phyloP scores from a whole-genome alignment of 345 rosid genomes.

The Hypericum androsaemum region DNA sequence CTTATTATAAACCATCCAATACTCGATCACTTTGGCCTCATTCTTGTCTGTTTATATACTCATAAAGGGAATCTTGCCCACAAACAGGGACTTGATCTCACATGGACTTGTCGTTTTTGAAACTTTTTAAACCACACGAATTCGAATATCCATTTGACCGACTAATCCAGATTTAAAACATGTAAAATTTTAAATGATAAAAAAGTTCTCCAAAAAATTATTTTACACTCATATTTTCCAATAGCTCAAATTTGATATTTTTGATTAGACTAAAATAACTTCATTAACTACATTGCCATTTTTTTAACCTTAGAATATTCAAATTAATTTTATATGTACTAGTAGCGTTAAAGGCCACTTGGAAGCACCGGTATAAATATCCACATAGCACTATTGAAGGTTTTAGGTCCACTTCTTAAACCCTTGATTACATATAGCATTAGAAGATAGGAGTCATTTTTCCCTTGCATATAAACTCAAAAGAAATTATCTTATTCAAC shows the following conservation, averaged over 20 bases:
- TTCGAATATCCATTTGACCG: too few species aligned
- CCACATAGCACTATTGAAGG: conserved; percentile 4
- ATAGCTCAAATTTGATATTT: too few species aligned
- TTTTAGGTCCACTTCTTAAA: background rate
- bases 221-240: too few species aligned
- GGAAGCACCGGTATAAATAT: background rate
- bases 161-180: too few species aligned
- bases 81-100: conserved; percentile 11
- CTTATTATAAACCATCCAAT: conserved; percentile 26
- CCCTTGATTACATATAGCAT: conserved; percentile 4
- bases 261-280: too few species aligned
- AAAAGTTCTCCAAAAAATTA: too few species aligned
- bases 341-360: too few species aligned
- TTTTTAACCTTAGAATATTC: too few species aligned
- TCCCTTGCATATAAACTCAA: background rate
- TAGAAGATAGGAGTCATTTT: background rate
- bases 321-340: too few species aligned
- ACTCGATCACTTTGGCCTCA: background rate
- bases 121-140: conserved; percentile 7
- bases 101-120: conserved; percentile 17
- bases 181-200: too few species aligned
- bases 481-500: background rate
- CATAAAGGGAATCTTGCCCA: conserved; percentile 19
- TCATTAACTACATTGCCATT: too few species aligned
- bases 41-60: conserved; percentile 1